Evolutionary conservation across 2,329 filamentous ascomycete species (phyloP), one percentile per base, ranked within the genome.

Genomic region (Aspergillus hiratsukae): DNA sequence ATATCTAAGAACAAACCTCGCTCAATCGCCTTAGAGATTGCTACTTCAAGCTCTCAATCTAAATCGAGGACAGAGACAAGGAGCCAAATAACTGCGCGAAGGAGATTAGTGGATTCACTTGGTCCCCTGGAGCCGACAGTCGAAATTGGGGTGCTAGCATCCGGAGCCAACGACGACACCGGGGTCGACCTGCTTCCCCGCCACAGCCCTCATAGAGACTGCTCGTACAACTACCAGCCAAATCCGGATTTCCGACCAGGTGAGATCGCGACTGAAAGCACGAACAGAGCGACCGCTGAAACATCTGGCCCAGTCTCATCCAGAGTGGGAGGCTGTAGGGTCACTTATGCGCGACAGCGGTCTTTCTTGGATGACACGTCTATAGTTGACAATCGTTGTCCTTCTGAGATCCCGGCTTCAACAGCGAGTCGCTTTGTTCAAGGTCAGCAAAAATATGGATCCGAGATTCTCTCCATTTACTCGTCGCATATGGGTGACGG

Each of bases 321-420:
- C 10, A 62, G 65, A 53, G 52, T 68, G 11, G 61, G 61, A 52
- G 76, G 74, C 2, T 72, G 77, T 4, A 81, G 74, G 61, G 72
- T 83, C 46, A 87, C 85, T 2, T 87, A 87, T 68, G 81, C 81
- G 14, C 79, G 79, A 40, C 77, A 82, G 60, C 78, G 84, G 48
- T 85, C 84, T 1, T 84, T 85, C 58, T 70, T 86, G n/a, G 77
- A 80, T 61, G 83, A 85, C 59, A 67, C 75, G 48, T 76, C 55
- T 46, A 41, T 60, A 14, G 23, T 61, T 51, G 58, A 56, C 27
- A 62, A 58, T 19, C 31, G 51, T 51, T 57, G 58, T 7, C 29
- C 48, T n/a, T 28, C 49, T 6, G 54, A 62, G 37, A 21, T 49
- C 8, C 23, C 53, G 19, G 51, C 37, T 23, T 53, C 49, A 11